Evolutionary conservation across 2,329 filamentous ascomycete species (phyloP), one percentile per base, ranked within the genome.

Genomic region (Sphaerulina musiva): DNA sequence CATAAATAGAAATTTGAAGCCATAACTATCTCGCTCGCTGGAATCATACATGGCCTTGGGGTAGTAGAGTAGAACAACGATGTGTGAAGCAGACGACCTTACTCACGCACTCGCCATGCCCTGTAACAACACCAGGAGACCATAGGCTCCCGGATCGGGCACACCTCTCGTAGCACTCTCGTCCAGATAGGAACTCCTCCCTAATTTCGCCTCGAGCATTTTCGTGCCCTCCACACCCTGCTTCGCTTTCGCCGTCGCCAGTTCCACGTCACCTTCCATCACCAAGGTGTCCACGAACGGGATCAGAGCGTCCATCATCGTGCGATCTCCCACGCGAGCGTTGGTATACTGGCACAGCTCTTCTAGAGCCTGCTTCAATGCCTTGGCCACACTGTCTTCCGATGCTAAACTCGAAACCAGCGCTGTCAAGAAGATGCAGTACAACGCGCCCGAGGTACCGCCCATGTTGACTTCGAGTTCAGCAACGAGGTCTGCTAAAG

Each of bases 111-210:
- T 52, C 17, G n/a, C 32, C 66, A 71, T 65, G 7, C 68, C 68
- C 53, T 67, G 59, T 56, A 71, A 53, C 58, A 71, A 51, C 12
- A 70, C 62, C 56, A 67, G 59, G 61, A 72, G 59, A 26, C 69
- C 69, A 60, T 67, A 69, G 29, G 68, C 68, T 9, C 68, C 68
- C 8, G 68, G 68, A 62, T 70, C 68, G 5, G 68, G 68, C 48
- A 69, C 67, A 12, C 68, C 67, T 44, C 58, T 62, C 43, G 66
- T 69, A n/a, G 67, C 64, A 39, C 63, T 68, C 57, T 69, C 68
- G 57, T 69, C 67, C 42, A 70, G 46, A 63, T 70, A 70, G 42
- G 66, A 64, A 54, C 66, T 69, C 26, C 68, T 55, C 3, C 68
- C 68, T 51, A 70, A 54, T 57, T 61, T 67, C 40, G 68, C 68